Evolutionary conservation across 2,329 filamentous ascomycete species (phyloP).

Genomic region (Cytospora piceicola): DNA sequence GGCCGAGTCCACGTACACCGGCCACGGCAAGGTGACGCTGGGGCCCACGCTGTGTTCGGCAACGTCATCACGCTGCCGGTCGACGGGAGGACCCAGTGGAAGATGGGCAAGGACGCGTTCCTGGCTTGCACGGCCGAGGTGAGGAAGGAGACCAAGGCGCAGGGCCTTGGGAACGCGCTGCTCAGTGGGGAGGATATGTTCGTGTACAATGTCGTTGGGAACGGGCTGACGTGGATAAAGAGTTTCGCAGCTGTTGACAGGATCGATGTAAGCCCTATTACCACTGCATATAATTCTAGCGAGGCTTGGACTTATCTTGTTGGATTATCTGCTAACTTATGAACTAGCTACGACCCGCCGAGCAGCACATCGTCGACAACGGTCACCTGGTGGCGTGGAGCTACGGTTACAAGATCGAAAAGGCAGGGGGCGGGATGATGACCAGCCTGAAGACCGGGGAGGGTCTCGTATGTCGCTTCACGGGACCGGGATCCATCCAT

Average conservation of each 20-base stretch:
- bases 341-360: conserved; percentile 31
- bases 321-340: conserved; percentile 5
- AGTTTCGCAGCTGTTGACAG: conserved; percentile 34
- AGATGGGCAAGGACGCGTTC: conserved; percentile 32
- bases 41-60: conserved; percentile 33
- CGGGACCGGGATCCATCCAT: conserved; percentile 31
- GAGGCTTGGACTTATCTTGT: no score
- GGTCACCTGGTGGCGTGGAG: conserved; percentile 35
- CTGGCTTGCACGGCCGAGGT: conserved; percentile 33
- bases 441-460: conserved; percentile 33
- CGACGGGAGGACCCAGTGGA: conserved; percentile 30
- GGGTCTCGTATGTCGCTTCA: conserved; percentile 34
- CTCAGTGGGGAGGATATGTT: conserved; percentile 35
- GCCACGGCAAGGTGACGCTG: conserved; percentile 30
- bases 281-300: not conserved
- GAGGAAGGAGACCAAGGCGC: conserved; percentile 31
- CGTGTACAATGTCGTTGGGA: conserved; percentile 30
- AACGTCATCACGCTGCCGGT: conserved; percentile 33
- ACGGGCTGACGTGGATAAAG: conserved; percentile 33
- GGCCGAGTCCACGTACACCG: conserved; percentile 32
- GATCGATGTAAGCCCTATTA: conserved; percentile 30
- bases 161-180: conserved; percentile 33
- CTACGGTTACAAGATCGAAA: conserved; percentile 34
- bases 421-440: conserved; percentile 33
- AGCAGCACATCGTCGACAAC: conserved; percentile 35